phyloP scores from a whole-genome alignment of 495 filamentous ascomycete species.

The Cudoniella acicularis region DNA sequence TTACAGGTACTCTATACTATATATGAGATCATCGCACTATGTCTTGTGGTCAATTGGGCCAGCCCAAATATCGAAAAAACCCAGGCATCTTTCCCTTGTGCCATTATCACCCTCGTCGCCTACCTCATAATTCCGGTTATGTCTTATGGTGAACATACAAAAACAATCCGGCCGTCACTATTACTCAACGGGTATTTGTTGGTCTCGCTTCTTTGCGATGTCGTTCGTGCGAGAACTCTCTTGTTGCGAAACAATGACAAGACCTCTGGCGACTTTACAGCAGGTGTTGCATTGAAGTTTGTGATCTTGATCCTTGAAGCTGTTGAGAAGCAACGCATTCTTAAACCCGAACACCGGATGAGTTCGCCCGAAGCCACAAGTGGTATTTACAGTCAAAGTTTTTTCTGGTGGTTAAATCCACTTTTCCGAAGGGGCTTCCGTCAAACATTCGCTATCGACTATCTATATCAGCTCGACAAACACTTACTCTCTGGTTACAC shows the following conservation, averaged over 20 bases:
- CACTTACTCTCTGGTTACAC: neutral
- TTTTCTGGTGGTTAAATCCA: slow-evolving; percentile 59
- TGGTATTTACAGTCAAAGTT: slow-evolving; percentile 46
- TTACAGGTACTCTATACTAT: neutral
- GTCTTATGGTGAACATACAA: slow-evolving; percentile 37
- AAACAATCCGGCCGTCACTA: slow-evolving; percentile 43
- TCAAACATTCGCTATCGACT: slow-evolving; percentile 32
- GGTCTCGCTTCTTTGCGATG: slow-evolving; percentile 54
- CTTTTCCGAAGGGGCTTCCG: slow-evolving; percentile 44
- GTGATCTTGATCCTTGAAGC: slow-evolving; percentile 4
- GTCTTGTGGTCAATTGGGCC: neutral
- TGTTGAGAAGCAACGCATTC: slow-evolving; percentile 14
- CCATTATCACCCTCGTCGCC: slow-evolving; percentile 36
- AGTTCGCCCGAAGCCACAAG: slow-evolving; percentile 45
- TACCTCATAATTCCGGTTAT: slow-evolving; percentile 29
- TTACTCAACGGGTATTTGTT: slow-evolving; percentile 57
- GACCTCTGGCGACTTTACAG: neutral
- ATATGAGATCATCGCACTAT: neutral
- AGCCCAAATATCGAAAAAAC: slow-evolving; percentile 24
- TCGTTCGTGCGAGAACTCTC: slow-evolving; percentile 34
- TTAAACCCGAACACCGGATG: neutral
- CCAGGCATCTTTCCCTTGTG: slow-evolving; percentile 42
- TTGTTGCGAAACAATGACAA: slow-evolving; percentile 32
- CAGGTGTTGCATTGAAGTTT: neutral
- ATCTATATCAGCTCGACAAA: slow-evolving; percentile 29